These are phyloP conservation scores for Lactarius evosmus DNA, from an alignment of 768 basidiomycete genomes.

Conservation along the genomic window DNA sequence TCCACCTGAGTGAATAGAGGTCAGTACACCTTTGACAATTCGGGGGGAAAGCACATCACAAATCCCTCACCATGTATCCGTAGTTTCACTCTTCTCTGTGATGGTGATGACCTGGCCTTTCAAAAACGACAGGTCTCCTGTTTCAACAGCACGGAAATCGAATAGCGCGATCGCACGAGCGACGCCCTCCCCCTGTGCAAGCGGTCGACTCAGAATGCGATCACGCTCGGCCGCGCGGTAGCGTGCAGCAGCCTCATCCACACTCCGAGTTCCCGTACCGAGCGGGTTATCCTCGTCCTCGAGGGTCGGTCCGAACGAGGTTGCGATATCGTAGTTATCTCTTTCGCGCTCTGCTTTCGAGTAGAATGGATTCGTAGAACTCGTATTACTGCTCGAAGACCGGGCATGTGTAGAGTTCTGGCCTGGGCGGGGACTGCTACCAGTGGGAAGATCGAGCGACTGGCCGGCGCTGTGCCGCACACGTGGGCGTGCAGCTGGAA, in stretches of 20 bases:
- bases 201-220: conserved; percentile 46
- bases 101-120: conserved; percentile 74
- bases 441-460: conserved; percentile 7
- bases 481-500: conserved; percentile 9
- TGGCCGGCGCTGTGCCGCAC: conserved; percentile 12
- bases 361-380: conserved; percentile 10
- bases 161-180: conserved; percentile 72
- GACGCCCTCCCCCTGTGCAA: conserved; percentile 56
- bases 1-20: conserved; percentile 57
- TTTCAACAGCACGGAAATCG: conserved; percentile 70
- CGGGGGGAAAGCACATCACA: neutral
- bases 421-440: neutral
- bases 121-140: conserved; percentile 69
- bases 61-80: conserved; percentile 63
- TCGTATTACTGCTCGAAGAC: conserved; percentile 12
- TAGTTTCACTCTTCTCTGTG: conserved; percentile 64
- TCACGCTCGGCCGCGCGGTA: conserved; percentile 24
- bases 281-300: conserved; percentile 23
- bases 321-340: conserved; percentile 9
- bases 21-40: neutral
- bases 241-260: conserved; percentile 4
- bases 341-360: conserved; percentile 14
- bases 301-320: conserved; percentile 19
- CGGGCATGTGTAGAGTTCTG: conserved; percentile 13
- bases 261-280: conserved; percentile 7